Percentiles rank a stretch among this genome's conserved stretches.
These are phyloP conservation scores for Hortiboletus campestris DNA, from an alignment of 768 basidiomycete genomes.

Conservation along the genomic window DNA sequence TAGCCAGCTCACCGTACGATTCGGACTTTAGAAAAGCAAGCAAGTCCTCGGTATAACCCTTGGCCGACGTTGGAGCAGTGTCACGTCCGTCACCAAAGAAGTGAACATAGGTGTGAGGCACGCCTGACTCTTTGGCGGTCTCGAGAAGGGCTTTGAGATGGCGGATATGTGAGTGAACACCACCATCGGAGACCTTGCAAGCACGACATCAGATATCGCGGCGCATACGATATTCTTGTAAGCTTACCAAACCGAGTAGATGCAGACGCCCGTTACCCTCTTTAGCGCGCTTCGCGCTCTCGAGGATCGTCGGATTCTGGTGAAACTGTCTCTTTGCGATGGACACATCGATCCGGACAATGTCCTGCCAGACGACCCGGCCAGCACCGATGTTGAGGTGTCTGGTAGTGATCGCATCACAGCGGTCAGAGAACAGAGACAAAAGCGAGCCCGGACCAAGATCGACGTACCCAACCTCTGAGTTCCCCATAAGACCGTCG, in stretches of 20 bases:
- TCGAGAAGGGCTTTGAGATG: slow-evolving; percentile 91
- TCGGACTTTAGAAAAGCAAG: slow-evolving; percentile 76
- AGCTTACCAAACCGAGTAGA: slow-evolving; percentile 77
- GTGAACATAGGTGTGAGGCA: slow-evolving; percentile 87
- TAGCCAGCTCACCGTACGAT: slow-evolving; percentile 77
- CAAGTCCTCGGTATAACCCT: slow-evolving; percentile 74
- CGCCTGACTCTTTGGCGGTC: slow-evolving; percentile 80
- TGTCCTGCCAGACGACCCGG: slow-evolving; percentile 96
- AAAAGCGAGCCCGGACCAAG: not conserved
- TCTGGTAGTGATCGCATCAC: slow-evolving; percentile 37
- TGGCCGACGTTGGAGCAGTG: slow-evolving; percentile 83
- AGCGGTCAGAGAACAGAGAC: not conserved
- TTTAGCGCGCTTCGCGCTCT: slow-evolving; percentile 74
- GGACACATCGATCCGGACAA: slow-evolving; percentile 89
- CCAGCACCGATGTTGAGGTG: slow-evolving; percentile 96
- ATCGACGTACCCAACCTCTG: slow-evolving; percentile 83
- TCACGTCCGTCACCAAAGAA: slow-evolving; percentile 95
- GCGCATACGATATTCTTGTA: not conserved
- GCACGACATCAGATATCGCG: slow-evolving; percentile 1
- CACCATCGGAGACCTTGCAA: slow-evolving; percentile 82
- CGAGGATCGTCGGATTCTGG: slow-evolving; percentile 70
- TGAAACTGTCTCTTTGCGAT: slow-evolving; percentile 90
- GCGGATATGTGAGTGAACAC: slow-evolving; percentile 93
- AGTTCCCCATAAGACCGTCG: slow-evolving; percentile 97
- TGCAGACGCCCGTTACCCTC: slow-evolving; percentile 82